Percentiles rank a stretch among this genome's conserved stretches.
These are phyloP conservation scores for Pisolithus albus DNA, from an alignment of 768 basidiomycete genomes.

Conservation along the genomic window DNA sequence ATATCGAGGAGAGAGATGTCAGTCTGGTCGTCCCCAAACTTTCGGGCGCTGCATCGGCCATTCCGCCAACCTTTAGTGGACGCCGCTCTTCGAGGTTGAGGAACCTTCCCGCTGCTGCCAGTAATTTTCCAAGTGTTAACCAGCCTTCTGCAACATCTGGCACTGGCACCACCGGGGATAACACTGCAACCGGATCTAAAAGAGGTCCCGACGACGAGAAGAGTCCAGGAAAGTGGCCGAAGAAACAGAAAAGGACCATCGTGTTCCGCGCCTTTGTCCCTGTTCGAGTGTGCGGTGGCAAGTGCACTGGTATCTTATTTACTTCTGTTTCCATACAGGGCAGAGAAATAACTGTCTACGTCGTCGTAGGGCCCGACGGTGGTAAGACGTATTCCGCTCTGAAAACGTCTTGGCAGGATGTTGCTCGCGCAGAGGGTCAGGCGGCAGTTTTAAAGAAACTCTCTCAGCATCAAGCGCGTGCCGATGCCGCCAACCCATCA, in stretches of 20 bases:
- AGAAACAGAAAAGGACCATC: not conserved
- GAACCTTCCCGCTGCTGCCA: not conserved
- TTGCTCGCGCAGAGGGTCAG: too few relatives aligned
- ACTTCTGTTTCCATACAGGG: slow-evolving; percentile 11
- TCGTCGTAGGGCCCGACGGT: too few relatives aligned
- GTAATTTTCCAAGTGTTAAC: not conserved
- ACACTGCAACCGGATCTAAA: not conserved
- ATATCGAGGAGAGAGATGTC: not conserved
- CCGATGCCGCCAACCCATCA: too few relatives aligned
- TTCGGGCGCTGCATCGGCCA: not conserved
- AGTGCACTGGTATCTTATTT: slow-evolving; percentile 5
- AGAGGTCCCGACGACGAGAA: too few relatives aligned
- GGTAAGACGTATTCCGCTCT: too few relatives aligned
- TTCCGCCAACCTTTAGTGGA: not conserved
- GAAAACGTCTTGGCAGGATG: too few relatives aligned
- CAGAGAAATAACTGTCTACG: too few relatives aligned
- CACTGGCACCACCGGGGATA: not conserved
- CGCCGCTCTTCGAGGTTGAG: too few relatives aligned
- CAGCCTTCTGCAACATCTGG: not conserved
- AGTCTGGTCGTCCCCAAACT: not conserved
- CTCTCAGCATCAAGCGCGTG: not conserved
- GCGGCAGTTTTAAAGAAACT: too few relatives aligned
- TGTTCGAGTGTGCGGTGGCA: not conserved
- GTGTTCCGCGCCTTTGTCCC: not conserved
- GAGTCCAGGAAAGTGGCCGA: not conserved